A percentile compares a stretch with the other conserved stretches of the same genome.
phyloP scores from a whole-genome alignment of 78 protist genomes.

The Protostelium mycophagum region DNA sequence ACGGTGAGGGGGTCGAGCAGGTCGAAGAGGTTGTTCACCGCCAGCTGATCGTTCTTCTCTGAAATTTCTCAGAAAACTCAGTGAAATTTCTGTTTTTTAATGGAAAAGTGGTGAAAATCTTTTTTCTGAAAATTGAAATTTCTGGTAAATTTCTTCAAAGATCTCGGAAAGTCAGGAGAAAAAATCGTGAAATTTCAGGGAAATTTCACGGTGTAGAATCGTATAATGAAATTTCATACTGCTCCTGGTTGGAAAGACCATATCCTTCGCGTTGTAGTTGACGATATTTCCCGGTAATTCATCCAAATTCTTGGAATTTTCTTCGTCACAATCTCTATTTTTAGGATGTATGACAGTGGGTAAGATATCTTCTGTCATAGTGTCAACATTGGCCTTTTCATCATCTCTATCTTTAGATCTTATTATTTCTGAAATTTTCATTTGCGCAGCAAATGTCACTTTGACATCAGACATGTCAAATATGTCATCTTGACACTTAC shows the following conservation, averaged over 20 bases:
- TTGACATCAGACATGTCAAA: too few relatives aligned
- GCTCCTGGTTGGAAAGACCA: background rate
- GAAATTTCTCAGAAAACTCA: too few relatives aligned
- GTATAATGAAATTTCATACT: background rate
- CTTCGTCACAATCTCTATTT: background rate
- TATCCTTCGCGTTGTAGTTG: background rate
- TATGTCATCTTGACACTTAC: background rate
- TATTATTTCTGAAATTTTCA: too few relatives aligned
- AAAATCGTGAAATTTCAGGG: too few relatives aligned
- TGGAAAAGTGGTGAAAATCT: too few relatives aligned
- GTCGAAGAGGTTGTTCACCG: background rate
- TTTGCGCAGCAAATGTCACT: too few relatives aligned
- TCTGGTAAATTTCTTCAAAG: too few relatives aligned
- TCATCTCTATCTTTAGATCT: too few relatives aligned
- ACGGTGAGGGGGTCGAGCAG: background rate
- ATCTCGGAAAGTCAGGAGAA: too few relatives aligned
- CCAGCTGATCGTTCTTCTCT: background rate
- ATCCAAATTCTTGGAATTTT: background rate
- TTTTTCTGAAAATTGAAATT: background rate
- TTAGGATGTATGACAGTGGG: background rate
- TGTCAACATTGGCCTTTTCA: too few relatives aligned
- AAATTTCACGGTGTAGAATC: background rate
- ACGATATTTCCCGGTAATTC: background rate
- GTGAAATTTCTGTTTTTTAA: too few relatives aligned
- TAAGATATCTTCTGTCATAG: background rate